Conservation (phyloP, 192 early-diverging fungal species). For the Backusella morwellensis region DNA sequence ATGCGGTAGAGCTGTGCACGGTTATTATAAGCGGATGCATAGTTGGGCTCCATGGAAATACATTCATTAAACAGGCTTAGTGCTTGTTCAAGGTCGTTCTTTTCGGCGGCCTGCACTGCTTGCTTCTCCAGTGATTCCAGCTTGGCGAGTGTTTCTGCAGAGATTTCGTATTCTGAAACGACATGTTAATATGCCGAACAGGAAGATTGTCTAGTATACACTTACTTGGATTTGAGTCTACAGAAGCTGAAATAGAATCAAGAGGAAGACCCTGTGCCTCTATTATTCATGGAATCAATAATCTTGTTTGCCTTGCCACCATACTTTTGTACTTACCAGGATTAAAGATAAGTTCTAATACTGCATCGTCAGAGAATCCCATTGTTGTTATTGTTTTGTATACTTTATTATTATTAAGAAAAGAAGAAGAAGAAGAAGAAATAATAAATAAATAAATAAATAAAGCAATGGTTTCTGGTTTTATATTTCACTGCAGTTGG, state of each 20-base stretch:
- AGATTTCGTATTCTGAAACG: neutral
- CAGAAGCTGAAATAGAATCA: slow-evolving; percentile 19
- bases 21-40: slow-evolving; percentile 53
- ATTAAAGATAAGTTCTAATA: slow-evolving; percentile 35
- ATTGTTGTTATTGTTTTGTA: neutral
- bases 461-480: neutral
- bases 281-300: neutral
- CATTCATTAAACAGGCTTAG: slow-evolving; percentile 39
- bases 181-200: neutral
- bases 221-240: slow-evolving; percentile 24
- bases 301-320: neutral
- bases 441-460: neutral
- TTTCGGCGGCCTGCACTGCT: slow-evolving; percentile 41
- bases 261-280: slow-evolving; percentile 33
- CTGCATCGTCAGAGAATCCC: slow-evolving; percentile 29
- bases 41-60: slow-evolving; percentile 39
- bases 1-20: slow-evolving; percentile 50
- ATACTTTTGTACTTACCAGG: slow-evolving; percentile 18
- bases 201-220: neutral
- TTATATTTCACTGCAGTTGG: neutral
- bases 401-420: neutral
- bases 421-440: neutral
- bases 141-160: slow-evolving; percentile 25
- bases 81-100: slow-evolving; percentile 38
- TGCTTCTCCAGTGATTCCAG: slow-evolving; percentile 40